Percentiles rank a stretch among this genome's conserved stretches.
These are phyloP conservation scores for Colletotrichum kahawae DNA, from an alignment of 2,329 filamentous ascomycete genomes.

Conservation along the genomic window DNA sequence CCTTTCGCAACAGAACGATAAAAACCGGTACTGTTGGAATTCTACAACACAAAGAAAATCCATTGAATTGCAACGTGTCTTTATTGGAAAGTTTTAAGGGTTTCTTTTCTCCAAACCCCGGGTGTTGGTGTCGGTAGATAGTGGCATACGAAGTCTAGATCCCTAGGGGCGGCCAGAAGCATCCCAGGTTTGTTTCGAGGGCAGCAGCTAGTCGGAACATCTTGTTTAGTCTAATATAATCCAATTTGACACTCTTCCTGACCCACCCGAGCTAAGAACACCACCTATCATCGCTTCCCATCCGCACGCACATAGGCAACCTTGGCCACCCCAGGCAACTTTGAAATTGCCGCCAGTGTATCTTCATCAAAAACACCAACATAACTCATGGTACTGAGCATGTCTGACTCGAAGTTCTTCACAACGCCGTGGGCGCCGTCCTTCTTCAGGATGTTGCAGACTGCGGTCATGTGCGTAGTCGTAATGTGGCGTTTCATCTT, in stretches of 20 bases:
- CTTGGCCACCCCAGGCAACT: neutral
- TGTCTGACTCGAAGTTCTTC: neutral
- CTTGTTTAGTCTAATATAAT: neutral
- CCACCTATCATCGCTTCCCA: neutral
- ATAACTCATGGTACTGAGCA: neutral
- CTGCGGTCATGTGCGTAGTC: neutral
- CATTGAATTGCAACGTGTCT: neutral
- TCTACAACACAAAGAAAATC: neutral
- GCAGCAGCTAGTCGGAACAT: neutral
- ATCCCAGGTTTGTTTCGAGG: neutral
- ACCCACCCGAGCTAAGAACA: neutral
- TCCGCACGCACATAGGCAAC: neutral
- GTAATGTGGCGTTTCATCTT: neutral
- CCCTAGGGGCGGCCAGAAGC: neutral
- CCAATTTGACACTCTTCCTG: neutral
- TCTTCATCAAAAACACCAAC: neutral
- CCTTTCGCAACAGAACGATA: neutral
- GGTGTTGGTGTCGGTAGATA: neutral
- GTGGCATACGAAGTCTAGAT: neutral
- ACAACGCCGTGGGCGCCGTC: neutral
- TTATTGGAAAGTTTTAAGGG: neutral
- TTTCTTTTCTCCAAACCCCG: neutral
- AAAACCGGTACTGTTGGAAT: neutral
- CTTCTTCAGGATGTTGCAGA: neutral
- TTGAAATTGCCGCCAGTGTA: neutral